Base-by-base conservation (phyloP, 305 asterid genomes). In the Fraxinus xanthoxyloides region DNA sequence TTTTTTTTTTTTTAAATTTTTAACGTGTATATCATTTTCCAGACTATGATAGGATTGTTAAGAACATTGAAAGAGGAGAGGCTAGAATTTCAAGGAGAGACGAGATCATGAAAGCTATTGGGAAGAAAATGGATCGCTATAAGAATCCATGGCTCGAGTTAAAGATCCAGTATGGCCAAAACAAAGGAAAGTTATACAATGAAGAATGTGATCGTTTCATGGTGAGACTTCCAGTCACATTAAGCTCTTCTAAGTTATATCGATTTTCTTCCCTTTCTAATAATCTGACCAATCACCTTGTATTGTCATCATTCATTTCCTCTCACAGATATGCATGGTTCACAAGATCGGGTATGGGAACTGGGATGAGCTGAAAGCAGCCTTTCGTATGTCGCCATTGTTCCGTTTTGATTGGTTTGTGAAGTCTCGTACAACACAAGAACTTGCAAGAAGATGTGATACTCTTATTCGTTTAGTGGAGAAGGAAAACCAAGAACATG, bases 181-280 rank as follows among this genome's bases (percentile, higher is more conserved):
- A 97, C 93, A 97, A 97, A 81, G 99, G 99, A 82, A 97, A 97
- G 92, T 78, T 97, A 85, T 97, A 94, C 88, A 97, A 97, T 83
- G 99, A 97, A 89, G 99, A 97, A 91, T 97, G 99, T 79, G 99
- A 97, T 51, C 97, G 98, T n/a, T 97, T 90, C 91, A 97, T 97
- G 99, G 99, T 97, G 81, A 83, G 93, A 34, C 78, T 79, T 76
- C 54, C 17, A 82, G 54, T 75, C 12, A 30, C 34, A 34, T 72
- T 81, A 5, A 21, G 6, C 69, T 28, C 69, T 38, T 34, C 12
- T 7, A 7, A 82, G 7, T 31, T 31, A 23, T 72, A 73, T 77
- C 61, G n/a, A 40, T 17, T 56, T 51, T 72, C 23, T 61, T 72
- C 32, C 77, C 77, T 69, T 35, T 5, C 38, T 40, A 72, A 34